A percentile compares a stretch with the other conserved stretches of the same genome.
These are phyloP conservation scores for Waltiozyma sp. DNA, from an alignment of 1,139 yeast species.

Conservation along the genomic window DNA sequence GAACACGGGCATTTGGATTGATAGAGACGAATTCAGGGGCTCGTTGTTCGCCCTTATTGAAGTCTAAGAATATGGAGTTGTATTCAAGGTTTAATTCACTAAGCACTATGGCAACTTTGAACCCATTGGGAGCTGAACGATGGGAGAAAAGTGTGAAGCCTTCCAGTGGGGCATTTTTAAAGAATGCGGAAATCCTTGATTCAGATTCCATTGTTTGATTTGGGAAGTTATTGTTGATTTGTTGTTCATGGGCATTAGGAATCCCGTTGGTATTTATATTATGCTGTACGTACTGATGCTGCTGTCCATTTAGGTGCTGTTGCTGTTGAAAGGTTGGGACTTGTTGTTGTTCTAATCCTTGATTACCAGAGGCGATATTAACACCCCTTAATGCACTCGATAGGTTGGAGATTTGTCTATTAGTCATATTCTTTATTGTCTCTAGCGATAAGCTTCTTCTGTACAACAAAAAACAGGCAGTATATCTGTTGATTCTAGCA, in stretches of 20 bases:
- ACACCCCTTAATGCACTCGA: slow-evolving; percentile 20
- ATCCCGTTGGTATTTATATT: slow-evolving; percentile 2
- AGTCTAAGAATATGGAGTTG: slow-evolving; percentile 79
- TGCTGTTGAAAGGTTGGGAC: slow-evolving; percentile 5
- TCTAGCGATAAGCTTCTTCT: no score
- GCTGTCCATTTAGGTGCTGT: slow-evolving; percentile 9
- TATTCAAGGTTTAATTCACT: slow-evolving; percentile 74
- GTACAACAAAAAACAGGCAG: no score
- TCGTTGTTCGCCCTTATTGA: slow-evolving; percentile 81
- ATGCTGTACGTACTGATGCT: slow-evolving; percentile 4
- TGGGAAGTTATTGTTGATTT: slow-evolving; percentile 7
- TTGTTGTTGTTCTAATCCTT: slow-evolving; percentile 10
- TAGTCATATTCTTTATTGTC: slow-evolving; percentile 1
- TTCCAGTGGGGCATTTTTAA: slow-evolving; percentile 67
- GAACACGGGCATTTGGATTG: slow-evolving; percentile 92
- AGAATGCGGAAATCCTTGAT: slow-evolving; percentile 60
- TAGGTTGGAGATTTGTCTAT: slow-evolving; percentile 17
- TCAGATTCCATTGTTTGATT: slow-evolving; percentile 19
- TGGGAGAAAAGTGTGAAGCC: slow-evolving; percentile 87
- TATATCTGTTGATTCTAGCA: no score
- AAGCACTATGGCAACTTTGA: slow-evolving; percentile 85
- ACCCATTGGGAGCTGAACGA: slow-evolving; percentile 92
- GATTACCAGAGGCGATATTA: slow-evolving; percentile 4
- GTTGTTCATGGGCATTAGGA: background rate
- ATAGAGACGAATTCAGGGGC: slow-evolving; percentile 87